Percentiles rank a stretch among this genome's conserved stretches.
phyloP scores from a whole-genome alignment of 441 rosid species.

The Raphanus hybrid region DNA sequence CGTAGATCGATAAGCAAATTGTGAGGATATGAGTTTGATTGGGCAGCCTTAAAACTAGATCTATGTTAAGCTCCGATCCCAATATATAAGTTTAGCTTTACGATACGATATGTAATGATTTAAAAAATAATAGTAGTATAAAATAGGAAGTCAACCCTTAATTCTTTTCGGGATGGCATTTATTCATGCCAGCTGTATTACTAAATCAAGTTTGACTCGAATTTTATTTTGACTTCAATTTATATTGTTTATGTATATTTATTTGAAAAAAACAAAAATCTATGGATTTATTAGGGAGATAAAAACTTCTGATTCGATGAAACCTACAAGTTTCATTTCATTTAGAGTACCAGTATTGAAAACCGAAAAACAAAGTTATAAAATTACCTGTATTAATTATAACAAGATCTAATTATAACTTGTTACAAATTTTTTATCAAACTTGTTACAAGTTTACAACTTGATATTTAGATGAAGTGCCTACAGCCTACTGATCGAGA shows the following conservation, averaged over 20 bases:
- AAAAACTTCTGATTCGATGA: not conserved
- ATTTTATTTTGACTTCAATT: conserved; percentile 8
- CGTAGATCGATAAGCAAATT: conserved; percentile 1
- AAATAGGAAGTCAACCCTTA: conserved; percentile 38
- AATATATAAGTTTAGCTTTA: conserved; percentile 18
- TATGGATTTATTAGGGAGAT: not conserved
- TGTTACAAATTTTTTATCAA: too few species aligned
- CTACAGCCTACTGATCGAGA: not conserved
- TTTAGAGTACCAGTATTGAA: not conserved
- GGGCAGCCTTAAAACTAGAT: conserved; percentile 30
- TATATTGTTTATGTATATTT: not conserved
- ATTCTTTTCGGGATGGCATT: conserved; percentile 22
- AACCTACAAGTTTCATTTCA: not conserved
- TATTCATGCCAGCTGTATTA: conserved; percentile 28
- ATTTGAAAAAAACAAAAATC: not conserved
- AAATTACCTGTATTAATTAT: not conserved
- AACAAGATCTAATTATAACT: too few species aligned
- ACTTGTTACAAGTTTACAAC: not conserved
- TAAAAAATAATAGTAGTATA: not conserved
- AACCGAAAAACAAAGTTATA: not conserved
- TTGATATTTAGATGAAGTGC: not conserved
- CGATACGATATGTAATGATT: conserved; percentile 28
- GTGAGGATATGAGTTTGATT: conserved; percentile 5
- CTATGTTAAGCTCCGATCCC: conserved; percentile 41
- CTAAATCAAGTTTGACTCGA: conserved; percentile 30